Evolutionary conservation across 2,329 filamentous ascomycete species (phyloP).

Genomic region (Pezicula neosporulosa): DNA sequence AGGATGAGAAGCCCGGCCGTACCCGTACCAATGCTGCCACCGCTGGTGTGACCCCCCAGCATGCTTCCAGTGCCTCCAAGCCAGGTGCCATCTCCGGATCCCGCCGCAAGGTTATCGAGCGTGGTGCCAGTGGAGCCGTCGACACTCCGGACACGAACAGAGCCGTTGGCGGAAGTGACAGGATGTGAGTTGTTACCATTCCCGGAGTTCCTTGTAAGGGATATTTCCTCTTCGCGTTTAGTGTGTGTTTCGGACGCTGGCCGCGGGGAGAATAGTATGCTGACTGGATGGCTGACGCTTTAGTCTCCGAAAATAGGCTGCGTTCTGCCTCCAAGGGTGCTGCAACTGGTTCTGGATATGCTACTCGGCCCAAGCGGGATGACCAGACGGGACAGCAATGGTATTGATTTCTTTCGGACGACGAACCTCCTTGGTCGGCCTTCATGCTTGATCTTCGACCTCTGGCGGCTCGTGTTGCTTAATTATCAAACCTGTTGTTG

Average conservation of each 20-base stretch:
- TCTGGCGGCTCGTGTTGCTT: slow-evolving; percentile 23
- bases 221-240: slow-evolving; percentile 81
- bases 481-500: slow-evolving; percentile 21
- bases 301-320: slow-evolving; percentile 84
- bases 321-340: slow-evolving; percentile 76
- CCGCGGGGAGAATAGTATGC: slow-evolving; percentile 67
- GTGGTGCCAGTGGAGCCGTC: slow-evolving; percentile 48
- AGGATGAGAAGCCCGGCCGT: slow-evolving; percentile 72
- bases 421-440: slow-evolving; percentile 23
- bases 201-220: slow-evolving; percentile 71
- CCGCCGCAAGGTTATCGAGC: slow-evolving; percentile 82
- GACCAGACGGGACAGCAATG: slow-evolving; percentile 35
- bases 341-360: slow-evolving; percentile 42
- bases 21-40: slow-evolving; percentile 64
- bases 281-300: slow-evolving; percentile 76
- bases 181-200: slow-evolving; percentile 83
- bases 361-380: slow-evolving; percentile 48
- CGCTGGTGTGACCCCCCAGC: slow-evolving; percentile 51
- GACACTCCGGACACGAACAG: slow-evolving; percentile 72
- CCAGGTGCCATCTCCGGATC: slow-evolving; percentile 70
- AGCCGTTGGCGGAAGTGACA: slow-evolving; percentile 76
- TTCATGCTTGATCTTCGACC: slow-evolving; percentile 21
- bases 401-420: slow-evolving; percentile 27
- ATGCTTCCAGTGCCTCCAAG: slow-evolving; percentile 58
- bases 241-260: slow-evolving; percentile 74